Percentiles rank a stretch among this genome's conserved stretches.
phyloP scores from a whole-genome alignment of 164 flowering plant genomes.

The Berberis thunbergii region DNA sequence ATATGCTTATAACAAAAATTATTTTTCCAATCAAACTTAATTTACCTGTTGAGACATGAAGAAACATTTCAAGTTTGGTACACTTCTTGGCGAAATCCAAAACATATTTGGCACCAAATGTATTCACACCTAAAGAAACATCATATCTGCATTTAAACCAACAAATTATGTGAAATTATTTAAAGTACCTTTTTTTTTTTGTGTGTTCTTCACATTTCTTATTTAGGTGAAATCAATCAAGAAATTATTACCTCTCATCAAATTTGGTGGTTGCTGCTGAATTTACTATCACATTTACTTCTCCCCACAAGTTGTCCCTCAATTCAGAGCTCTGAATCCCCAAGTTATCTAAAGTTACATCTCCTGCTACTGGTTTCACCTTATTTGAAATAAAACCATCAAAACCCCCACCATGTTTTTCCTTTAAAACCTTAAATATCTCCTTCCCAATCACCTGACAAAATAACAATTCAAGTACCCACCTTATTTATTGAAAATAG shows the following conservation, averaged over 20 bases:
- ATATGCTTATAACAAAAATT: neutral
- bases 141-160: slow-evolving; percentile 11
- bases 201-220: neutral
- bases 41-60: slow-evolving; percentile 61
- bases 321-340: slow-evolving; percentile 33
- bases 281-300: slow-evolving; percentile 40
- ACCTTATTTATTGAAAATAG: too few relatives aligned
- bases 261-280: slow-evolving; percentile 62
- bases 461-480: neutral
- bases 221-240: too few relatives aligned
- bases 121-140: slow-evolving; percentile 43
- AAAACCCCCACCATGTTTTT: slow-evolving; percentile 28
- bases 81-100: slow-evolving; percentile 53
- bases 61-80: slow-evolving; percentile 29
- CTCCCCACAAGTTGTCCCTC: slow-evolving; percentile 30
- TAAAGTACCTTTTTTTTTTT: neutral
- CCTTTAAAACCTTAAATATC: slow-evolving; percentile 39
- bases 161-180: neutral
- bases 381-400: slow-evolving; percentile 32
- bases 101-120: slow-evolving; percentile 45
- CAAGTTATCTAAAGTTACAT: slow-evolving; percentile 31
- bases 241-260: slow-evolving; percentile 32
- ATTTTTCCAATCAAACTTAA: neutral
- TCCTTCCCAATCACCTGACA: slow-evolving; percentile 53
- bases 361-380: slow-evolving; percentile 38